Evolutionary conservation across 2,329 filamentous ascomycete species (phyloP), one percentile per base, ranked within the genome.

Genomic region (Mollisiaceae sp.): DNA sequence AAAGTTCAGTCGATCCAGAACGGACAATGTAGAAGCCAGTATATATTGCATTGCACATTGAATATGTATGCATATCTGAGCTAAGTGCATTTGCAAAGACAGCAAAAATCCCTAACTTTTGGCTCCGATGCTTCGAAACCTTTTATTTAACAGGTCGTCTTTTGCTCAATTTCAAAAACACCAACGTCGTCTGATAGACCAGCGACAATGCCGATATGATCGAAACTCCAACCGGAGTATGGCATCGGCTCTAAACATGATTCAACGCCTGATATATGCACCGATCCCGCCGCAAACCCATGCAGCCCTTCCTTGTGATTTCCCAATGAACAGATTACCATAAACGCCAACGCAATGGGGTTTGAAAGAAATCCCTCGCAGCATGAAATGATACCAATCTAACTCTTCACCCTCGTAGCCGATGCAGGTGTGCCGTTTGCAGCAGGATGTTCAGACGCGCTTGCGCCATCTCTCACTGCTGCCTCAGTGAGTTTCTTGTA

Each of bases 401-500:
- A 64, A 45, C 61, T 56, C 18, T 60, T 62, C 18, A 61, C 55
- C 35, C 35, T 41, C 32, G 57, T 36, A 45, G 47, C 55, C 4
- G 67, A 56, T 27, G 67, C 38, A 47, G 65, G 59, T 12, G 62
- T 36, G 55, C 65, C 69, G 50, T 70, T 72, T 8, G 59, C 52
- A 27, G 50, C 54, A 32, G 68, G 55, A 54, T 55, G 14, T 22
- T 20, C 63, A 32, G 65, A 63, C 56, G 39, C 56, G 45, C 61
- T 64, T 12, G 62, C 65, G 24, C 54, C 62, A 47, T 59, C 60
- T 56, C 64, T 67, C 27, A 54, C 32, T 59, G 67, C 62, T 43
- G 63, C 38, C 43, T 65, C 64, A 59, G 66, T 59, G 65, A 77
- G 73, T 39, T 74, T 75, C 11, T 63, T 65, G 54, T 76, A 76